Percentiles rank a stretch among this genome's conserved stretches.
Conservation (phyloP, 768 basidiomycete species). For the Auricularia sp. region DNA sequence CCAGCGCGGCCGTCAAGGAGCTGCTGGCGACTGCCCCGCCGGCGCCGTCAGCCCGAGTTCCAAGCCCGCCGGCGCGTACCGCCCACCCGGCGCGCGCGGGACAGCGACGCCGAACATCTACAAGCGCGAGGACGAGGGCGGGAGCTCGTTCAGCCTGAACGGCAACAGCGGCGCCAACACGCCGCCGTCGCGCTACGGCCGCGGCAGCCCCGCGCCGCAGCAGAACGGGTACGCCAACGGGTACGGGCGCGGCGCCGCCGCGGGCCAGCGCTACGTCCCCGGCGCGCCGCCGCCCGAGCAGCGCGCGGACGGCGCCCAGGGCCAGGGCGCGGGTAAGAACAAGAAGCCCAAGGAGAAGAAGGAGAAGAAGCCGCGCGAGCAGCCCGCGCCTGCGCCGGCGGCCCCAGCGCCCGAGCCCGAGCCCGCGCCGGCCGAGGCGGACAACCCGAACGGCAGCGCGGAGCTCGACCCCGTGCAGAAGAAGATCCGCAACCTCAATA, state of each 20-base stretch:
- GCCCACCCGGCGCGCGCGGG: conserved; percentile 89
- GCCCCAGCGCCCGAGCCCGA: conserved; percentile 3
- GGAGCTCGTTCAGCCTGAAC: conserved; percentile 41
- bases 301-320: conserved; percentile 26
- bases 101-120: conserved; percentile 79
- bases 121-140: conserved; percentile 88
- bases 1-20: conserved; percentile 36
- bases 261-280: conserved; percentile 54
- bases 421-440: neutral
- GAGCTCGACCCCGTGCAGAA: conserved; percentile 70
- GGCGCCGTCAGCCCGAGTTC: conserved; percentile 39
- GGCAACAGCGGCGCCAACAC: conserved; percentile 40
- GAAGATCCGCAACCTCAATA: conserved; percentile 89
- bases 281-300: conserved; percentile 53
- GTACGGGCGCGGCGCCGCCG: conserved; percentile 4
- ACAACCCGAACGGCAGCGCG: neutral
- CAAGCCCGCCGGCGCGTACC: conserved; percentile 79
- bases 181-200: conserved; percentile 49
- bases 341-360: conserved; percentile 45
- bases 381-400: neutral
- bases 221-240: conserved; percentile 25
- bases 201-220: conserved; percentile 40
- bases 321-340: conserved; percentile 26
- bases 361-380: conserved; percentile 19
- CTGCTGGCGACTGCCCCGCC: conserved; percentile 33